phyloP scores from a whole-genome alignment of 495 filamentous ascomycete species.

The Penicillium subrubescens region DNA sequence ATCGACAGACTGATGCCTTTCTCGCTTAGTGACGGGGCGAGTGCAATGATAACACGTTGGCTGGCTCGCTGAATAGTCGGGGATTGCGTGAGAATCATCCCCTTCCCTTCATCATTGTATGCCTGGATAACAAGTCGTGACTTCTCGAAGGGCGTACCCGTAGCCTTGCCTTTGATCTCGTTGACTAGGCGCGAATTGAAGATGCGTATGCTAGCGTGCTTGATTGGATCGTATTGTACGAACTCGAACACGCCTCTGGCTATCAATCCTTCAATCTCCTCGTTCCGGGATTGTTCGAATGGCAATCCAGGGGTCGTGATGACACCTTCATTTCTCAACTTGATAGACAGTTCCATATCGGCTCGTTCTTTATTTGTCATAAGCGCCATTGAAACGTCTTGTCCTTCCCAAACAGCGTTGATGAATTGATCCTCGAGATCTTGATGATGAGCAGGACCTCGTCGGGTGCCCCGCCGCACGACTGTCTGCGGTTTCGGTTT shows the following conservation, averaged over 20 bases:
- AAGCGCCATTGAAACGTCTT: neutral
- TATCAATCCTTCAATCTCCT: neutral
- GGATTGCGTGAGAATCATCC: neutral
- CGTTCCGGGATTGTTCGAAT: neutral
- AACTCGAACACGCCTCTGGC: neutral
- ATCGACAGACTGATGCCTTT: neutral
- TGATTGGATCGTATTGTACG: neutral
- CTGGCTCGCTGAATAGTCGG: neutral
- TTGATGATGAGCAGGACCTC: neutral
- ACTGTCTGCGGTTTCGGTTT: neutral
- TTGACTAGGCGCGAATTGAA: neutral
- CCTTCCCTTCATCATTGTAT: neutral
- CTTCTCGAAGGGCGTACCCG: neutral
- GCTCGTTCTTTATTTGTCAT: neutral
- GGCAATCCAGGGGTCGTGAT: neutral
- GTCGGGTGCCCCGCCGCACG: neutral
- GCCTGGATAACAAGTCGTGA: neutral
- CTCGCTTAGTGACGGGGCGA: neutral
- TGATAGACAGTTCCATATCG: neutral
- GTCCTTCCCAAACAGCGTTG: neutral
- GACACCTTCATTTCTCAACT: neutral
- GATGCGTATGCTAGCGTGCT: neutral
- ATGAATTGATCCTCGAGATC: neutral
- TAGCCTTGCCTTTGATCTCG: neutral
- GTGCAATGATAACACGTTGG: neutral